phyloP scores from a whole-genome alignment of 2,329 filamentous ascomycete species.

The Blastomyces parvus region DNA sequence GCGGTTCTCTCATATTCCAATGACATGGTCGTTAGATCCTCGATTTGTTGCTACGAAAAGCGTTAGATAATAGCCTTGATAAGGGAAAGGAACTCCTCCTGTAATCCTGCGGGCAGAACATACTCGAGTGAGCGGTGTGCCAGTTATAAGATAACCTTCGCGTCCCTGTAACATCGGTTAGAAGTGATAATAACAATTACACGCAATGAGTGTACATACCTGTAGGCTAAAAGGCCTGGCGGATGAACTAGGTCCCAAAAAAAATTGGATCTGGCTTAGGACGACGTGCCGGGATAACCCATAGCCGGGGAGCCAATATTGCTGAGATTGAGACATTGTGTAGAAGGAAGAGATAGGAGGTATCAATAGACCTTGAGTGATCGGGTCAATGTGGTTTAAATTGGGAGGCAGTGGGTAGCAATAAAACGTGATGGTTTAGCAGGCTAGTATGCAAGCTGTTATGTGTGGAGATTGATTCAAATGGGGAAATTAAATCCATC shows the following conservation, averaged over 20 bases:
- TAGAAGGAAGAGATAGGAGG: neutral
- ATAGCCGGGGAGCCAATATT: slow-evolving; percentile 43
- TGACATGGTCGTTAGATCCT: slow-evolving; percentile 40
- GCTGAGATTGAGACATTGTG: slow-evolving; percentile 31
- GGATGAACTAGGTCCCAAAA: slow-evolving; percentile 39
- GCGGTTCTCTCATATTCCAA: slow-evolving; percentile 41
- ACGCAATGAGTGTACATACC: slow-evolving; percentile 23
- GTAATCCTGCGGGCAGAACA: slow-evolving; percentile 13
- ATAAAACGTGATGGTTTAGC: neutral
- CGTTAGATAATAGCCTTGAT: slow-evolving; percentile 9
- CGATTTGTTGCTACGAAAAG: slow-evolving; percentile 38
- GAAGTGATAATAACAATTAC: slow-evolving; percentile 17
- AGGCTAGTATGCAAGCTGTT: neutral
- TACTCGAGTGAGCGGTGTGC: slow-evolving; percentile 40
- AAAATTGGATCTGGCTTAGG: slow-evolving; percentile 41
- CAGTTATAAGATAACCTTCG: slow-evolving; percentile 41
- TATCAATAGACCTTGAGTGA: slow-evolving; percentile 9
- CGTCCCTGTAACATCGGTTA: slow-evolving; percentile 30
- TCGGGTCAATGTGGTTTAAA: neutral
- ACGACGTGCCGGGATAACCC: slow-evolving; percentile 42
- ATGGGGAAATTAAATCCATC: neutral
- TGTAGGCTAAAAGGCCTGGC: slow-evolving; percentile 41
- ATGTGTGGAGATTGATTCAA: neutral
- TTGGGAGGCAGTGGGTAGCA: neutral
- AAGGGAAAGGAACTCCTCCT: slow-evolving; percentile 4